A percentile compares a stretch with the other conserved stretches of the same genome.
Conservation (phyloP, 192 early-diverging fungal genomes). For the Rhizophagus clarus region DNA sequence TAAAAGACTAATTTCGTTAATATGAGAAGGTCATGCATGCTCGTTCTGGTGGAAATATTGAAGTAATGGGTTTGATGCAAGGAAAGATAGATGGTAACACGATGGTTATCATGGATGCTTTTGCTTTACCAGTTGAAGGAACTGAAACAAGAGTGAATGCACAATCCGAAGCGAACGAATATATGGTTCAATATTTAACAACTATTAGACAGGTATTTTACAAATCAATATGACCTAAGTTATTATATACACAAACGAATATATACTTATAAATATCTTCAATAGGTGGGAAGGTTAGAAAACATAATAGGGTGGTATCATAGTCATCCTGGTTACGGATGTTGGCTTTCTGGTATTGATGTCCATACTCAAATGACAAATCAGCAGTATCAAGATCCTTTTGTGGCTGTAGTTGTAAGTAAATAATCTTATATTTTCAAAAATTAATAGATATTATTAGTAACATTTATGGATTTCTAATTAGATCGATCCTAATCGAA, state of each 20-base stretch:
- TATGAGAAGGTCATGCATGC: slow-evolving; percentile 85
- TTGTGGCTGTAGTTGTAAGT: slow-evolving; percentile 88
- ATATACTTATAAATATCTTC: background rate
- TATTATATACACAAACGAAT: no score
- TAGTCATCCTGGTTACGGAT: slow-evolving; percentile 98
- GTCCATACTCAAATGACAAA: slow-evolving; percentile 95
- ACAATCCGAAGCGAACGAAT: slow-evolving; percentile 90
- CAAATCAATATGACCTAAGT: no score
- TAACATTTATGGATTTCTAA: background rate
- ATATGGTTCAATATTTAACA: slow-evolving; percentile 93
- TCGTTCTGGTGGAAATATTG: slow-evolving; percentile 92
- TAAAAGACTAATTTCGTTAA: background rate
- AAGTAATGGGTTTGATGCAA: slow-evolving; percentile 99
- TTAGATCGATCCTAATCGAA: slow-evolving; percentile 96
- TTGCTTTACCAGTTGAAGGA: slow-evolving; percentile 97
- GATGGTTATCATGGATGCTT: slow-evolving; percentile 95
- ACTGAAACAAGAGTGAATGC: slow-evolving; percentile 98
- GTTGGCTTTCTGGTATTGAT: slow-evolving; percentile 99
- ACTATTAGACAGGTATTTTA: slow-evolving; percentile 71
- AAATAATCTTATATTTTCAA: background rate
- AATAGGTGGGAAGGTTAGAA: slow-evolving; percentile 84
- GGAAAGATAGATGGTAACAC: slow-evolving; percentile 87
- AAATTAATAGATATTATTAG: background rate
- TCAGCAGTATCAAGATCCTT: slow-evolving; percentile 94
- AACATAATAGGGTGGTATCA: slow-evolving; percentile 99